Percentiles rank a stretch among this genome's conserved stretches.
Evolutionary conservation across 106 monocot species (phyloP).

Genomic region (Allium fistulosum): DNA sequence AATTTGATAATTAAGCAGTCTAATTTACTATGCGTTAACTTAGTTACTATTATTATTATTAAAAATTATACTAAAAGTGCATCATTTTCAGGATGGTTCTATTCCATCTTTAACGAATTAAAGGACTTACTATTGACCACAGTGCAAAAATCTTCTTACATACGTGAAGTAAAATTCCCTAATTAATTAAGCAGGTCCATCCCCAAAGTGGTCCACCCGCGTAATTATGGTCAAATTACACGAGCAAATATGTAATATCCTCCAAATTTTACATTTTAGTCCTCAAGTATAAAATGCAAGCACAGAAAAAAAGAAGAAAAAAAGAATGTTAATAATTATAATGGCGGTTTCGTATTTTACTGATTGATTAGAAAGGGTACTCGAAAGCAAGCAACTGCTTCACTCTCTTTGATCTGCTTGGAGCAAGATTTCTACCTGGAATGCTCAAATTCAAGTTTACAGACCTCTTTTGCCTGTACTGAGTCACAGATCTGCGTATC

Average conservation of each 20-base stretch:
- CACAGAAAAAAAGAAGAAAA: neutral
- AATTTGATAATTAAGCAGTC: too few species aligned
- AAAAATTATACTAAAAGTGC: too few species aligned
- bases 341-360: neutral
- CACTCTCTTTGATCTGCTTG: neutral
- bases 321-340: neutral
- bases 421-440: neutral
- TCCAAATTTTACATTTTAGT: neutral
- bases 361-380: neutral
- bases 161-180: too few species aligned
- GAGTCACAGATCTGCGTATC: slow-evolving; percentile 4
- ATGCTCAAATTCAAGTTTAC: neutral
- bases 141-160: too few species aligned
- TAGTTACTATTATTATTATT: too few species aligned
- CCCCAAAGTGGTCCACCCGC: neutral
- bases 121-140: too few species aligned
- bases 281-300: slow-evolving; percentile 1
- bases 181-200: too few species aligned
- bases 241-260: neutral
- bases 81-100: too few species aligned
- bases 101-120: too few species aligned
- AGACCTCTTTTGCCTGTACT: neutral
- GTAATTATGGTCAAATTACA: neutral
- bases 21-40: too few species aligned
- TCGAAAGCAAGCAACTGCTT: neutral